Conservation (phyloP, 306 rosid genomes). For the Carpinus viminea region DNA sequence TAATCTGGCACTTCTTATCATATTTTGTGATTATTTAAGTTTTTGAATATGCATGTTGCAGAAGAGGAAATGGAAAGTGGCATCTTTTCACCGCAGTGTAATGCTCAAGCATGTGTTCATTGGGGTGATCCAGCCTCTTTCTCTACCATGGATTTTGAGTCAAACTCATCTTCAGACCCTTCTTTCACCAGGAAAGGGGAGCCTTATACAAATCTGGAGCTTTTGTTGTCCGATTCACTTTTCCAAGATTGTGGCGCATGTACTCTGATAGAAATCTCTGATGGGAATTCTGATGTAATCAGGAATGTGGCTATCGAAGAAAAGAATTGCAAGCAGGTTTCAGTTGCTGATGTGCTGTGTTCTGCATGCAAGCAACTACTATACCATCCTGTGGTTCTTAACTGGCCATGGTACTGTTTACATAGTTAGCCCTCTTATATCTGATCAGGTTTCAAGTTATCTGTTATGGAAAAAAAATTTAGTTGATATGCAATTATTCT, state of each 20-base stretch:
- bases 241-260: not conserved
- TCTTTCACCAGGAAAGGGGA: slow-evolving; percentile 8
- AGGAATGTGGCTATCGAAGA: slow-evolving; percentile 29
- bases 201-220: slow-evolving; percentile 28
- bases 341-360: slow-evolving; percentile 67
- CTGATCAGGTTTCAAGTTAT: slow-evolving; percentile 8
- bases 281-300: slow-evolving; percentile 29
- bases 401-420: slow-evolving; percentile 76
- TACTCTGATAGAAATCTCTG: slow-evolving; percentile 12
- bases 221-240: not conserved
- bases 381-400: slow-evolving; percentile 73
- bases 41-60: slow-evolving; percentile 32
- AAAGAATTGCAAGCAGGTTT: slow-evolving; percentile 31
- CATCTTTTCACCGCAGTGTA: slow-evolving; percentile 60
- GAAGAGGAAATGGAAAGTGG: slow-evolving; percentile 59
- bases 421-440: slow-evolving; percentile 22
- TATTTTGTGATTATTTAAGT: not conserved
- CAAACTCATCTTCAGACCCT: slow-evolving; percentile 15
- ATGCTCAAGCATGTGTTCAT: slow-evolving; percentile 40
- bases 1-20: not conserved
- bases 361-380: slow-evolving; percentile 64
- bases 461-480: slow-evolving; percentile 4
- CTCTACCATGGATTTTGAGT: slow-evolving; percentile 16
- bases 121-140: slow-evolving; percentile 34
- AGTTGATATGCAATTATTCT: slow-evolving; percentile 18